A percentile compares a stretch with the other conserved stretches of the same genome.
Evolutionary conservation across 2,329 filamentous ascomycete genomes (phyloP).

Genomic region (Huntiella decipiens): DNA sequence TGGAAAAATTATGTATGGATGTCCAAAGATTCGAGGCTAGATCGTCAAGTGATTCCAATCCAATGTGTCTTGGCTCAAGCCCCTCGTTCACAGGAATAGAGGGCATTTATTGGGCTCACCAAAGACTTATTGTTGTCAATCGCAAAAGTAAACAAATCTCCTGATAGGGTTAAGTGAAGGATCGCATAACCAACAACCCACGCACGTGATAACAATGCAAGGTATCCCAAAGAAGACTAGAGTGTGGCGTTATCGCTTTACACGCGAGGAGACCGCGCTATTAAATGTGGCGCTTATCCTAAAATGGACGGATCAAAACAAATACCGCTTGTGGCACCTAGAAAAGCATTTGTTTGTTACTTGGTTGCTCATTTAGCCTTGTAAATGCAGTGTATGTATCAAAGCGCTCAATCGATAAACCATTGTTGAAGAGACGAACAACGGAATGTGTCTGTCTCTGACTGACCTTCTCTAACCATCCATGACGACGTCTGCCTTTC

Average conservation of each 20-base stretch:
- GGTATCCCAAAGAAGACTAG: neutral
- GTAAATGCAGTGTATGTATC: no score
- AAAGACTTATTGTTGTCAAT: neutral
- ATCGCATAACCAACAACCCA: neutral
- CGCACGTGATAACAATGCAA: constrained; percentile 7
- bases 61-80: no score
- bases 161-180: constrained; percentile 9
- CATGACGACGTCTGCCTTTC: no score
- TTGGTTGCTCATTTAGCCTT: neutral
- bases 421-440: no score
- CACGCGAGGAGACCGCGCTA: constrained; percentile 8
- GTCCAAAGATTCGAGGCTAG: no score
- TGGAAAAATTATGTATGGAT: no score
- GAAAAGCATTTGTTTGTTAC: constrained; percentile 1
- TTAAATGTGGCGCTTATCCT: constrained; percentile 6
- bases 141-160: constrained; percentile 9
- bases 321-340: constrained; percentile 3
- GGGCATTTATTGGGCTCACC: no score
- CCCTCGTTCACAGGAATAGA: no score
- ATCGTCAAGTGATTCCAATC: no score
- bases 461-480: no score
- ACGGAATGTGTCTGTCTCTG: no score
- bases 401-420: no score
- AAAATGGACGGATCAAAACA: constrained; percentile 11
- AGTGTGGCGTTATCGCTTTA: constrained; percentile 3